A percentile compares a stretch with the other conserved stretches of the same genome.
Conservation (phyloP, 2,329 filamentous ascomycete species). For the Cyphellophora attinorum region DNA sequence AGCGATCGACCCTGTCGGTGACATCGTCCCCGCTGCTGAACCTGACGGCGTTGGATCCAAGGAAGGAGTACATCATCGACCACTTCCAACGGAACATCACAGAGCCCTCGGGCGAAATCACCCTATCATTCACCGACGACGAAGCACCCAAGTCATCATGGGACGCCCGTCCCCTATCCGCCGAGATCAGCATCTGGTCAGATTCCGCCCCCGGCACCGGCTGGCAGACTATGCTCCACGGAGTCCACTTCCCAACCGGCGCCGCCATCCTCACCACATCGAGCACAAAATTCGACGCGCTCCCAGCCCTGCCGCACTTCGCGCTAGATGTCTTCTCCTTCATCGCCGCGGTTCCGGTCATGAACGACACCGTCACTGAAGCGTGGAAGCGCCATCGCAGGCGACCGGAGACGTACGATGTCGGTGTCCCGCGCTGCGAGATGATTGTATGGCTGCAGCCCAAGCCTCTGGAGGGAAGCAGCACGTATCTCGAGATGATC, state of each 20-base stretch:
- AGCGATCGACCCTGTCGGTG: conserved; percentile 45
- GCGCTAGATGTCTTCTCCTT: conserved; percentile 50
- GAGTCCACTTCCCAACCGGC: conserved; percentile 78
- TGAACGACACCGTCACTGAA: conserved; percentile 63
- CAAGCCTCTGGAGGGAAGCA: conserved; percentile 28
- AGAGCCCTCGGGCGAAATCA: conserved; percentile 57
- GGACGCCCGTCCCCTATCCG: conserved; percentile 44
- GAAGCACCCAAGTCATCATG: conserved; percentile 27
- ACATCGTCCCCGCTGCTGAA: conserved; percentile 48
- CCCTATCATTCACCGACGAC: conserved; percentile 39
- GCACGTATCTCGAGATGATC: conserved; percentile 24
- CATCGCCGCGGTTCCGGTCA: conserved; percentile 49
- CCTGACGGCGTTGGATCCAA: conserved; percentile 54
- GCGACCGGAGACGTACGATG: not conserved
- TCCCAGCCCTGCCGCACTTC: conserved; percentile 82
- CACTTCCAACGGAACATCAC: conserved; percentile 77
- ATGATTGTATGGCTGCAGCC: conserved; percentile 75
- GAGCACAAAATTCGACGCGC: conserved; percentile 87
- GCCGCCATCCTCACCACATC: conserved; percentile 75
- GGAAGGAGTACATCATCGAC: conserved; percentile 55
- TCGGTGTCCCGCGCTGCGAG: conserved; percentile 64
- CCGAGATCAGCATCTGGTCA: conserved; percentile 64
- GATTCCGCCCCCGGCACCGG: conserved; percentile 58
- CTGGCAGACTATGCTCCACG: conserved; percentile 72
- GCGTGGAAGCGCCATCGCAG: conserved; percentile 40